Conservation (phyloP, 2,329 filamentous ascomycete species). For the Cryphonectria carpinicola region DNA sequence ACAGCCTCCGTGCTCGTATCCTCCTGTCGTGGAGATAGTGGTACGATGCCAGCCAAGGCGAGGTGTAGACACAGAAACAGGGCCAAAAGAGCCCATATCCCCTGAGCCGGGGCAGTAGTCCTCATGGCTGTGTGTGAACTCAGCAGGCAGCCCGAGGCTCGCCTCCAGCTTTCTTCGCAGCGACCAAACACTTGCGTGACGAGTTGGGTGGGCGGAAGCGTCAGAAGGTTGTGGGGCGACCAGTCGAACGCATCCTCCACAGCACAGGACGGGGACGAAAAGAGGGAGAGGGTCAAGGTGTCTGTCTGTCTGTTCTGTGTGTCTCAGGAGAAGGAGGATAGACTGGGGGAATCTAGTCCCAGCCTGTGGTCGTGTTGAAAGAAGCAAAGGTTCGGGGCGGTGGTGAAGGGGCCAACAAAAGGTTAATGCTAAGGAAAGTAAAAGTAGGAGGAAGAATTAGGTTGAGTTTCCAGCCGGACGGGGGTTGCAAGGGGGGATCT, state of each 20-base stretch:
- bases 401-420: not conserved
- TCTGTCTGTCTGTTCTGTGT: not conserved
- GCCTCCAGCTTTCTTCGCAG: not conserved
- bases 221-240: not conserved
- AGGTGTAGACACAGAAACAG: conserved; percentile 23
- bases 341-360: not conserved
- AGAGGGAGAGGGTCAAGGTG: not conserved
- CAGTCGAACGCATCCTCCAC: conserved; percentile 18
- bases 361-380: not conserved
- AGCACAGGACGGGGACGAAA: conserved; percentile 14
- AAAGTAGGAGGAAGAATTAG: not conserved
- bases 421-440: not conserved
- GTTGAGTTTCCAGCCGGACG: not conserved
- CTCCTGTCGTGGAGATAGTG: conserved; percentile 24
- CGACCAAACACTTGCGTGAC: not conserved
- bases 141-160: not conserved
- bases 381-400: not conserved
- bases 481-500: not conserved
- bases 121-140: conserved; percentile 20
- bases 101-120: not conserved
- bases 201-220: not conserved
- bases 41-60: conserved; percentile 23
- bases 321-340: not conserved
- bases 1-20: not conserved
- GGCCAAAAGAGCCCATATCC: conserved; percentile 20